Conservation (phyloP, 371 early-diverging fungal species). For the Saksenaea oblongispora region DNA sequence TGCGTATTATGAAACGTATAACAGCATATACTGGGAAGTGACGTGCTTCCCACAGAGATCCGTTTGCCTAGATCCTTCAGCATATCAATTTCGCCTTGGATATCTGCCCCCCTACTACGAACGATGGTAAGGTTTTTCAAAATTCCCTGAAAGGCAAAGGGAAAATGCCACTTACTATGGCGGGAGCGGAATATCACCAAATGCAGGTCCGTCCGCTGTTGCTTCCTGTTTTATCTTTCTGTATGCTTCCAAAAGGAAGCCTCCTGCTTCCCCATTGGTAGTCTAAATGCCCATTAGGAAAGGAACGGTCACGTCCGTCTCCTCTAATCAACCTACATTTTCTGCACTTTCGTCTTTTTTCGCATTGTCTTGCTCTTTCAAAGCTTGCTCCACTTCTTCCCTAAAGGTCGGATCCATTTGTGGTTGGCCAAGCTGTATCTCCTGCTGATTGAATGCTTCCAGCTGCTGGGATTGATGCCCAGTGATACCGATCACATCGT, state of each 20-base stretch:
- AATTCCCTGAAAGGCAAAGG: not conserved
- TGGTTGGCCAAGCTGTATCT: slow-evolving; percentile 37
- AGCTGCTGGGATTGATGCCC: slow-evolving; percentile 78
- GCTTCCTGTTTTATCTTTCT: slow-evolving; percentile 39
- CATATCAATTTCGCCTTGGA: slow-evolving; percentile 73
- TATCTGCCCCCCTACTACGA: slow-evolving; percentile 67
- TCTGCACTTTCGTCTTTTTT: slow-evolving; percentile 16
- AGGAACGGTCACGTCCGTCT: not conserved
- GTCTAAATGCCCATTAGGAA: not conserved
- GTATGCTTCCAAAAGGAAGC: slow-evolving; percentile 44
- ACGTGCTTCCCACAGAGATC: slow-evolving; percentile 69
- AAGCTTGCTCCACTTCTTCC: slow-evolving; percentile 42
- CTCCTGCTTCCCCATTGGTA: slow-evolving; percentile 19
- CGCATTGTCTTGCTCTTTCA: slow-evolving; percentile 33
- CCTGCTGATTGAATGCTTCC: slow-evolving; percentile 75
- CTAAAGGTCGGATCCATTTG: slow-evolving; percentile 40
- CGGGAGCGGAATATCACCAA: slow-evolving; percentile 63
- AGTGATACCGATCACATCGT: slow-evolving; percentile 76
- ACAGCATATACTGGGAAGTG: slow-evolving; percentile 93
- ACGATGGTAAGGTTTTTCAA: slow-evolving; percentile 23
- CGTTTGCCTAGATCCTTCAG: slow-evolving; percentile 87
- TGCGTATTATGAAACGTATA: slow-evolving; percentile 98
- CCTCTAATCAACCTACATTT: not conserved
- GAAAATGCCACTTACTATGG: slow-evolving; percentile 58
- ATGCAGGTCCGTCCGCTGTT: slow-evolving; percentile 41